Evolutionary conservation across 768 basidiomycete genomes (phyloP), one percentile per base, ranked within the genome.

Genomic region (Pulveroboletus sp.): DNA sequence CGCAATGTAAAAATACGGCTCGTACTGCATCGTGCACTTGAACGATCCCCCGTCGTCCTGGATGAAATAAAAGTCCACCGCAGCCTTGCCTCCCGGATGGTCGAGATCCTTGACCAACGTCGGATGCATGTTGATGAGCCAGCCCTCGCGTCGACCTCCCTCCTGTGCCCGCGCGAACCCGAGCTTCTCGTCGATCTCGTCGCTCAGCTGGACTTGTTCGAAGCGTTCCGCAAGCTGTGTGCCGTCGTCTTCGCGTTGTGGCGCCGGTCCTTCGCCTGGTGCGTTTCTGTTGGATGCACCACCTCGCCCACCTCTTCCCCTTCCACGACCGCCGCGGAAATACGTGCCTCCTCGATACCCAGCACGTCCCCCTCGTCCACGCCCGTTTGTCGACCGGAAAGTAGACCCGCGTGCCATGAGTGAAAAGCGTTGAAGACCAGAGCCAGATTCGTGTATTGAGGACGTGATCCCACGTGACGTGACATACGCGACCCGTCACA

Each of bases 101-200:
- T 89, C 85, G 6, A 92, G 71, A 61, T 94, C 93, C 67, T 91
- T 89, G 14, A 96, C 69, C 9, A 95, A 70, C 1, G 93, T 96
- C 86, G 96, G 91, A 66, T 95, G 94, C 95, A 99, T 98, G 64
- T 98, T 98, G 54, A 99, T 83, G 63, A 99, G 72, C 96, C 96
- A 98, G 2, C 94, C 96, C 46, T 89, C 87, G 63, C 75, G 82
- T 60, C 73, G 73, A 4, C 75, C 70, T 0, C 94, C 95, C 62
- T 94, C 89, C 51, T 89, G 83, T 42, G 90, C 74, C 53, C 85
- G 77, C 34, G 73, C 71, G 67, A 98, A 99, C 0, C 96, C 96
- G 16, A 98, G 73, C 66, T 89, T 91, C 70, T 91, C 92, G 62
- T 99, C 96, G 17, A 97, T 80, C 60, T 95, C 92, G 67, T 98